Conservation (phyloP, 2,329 filamentous ascomycete species). For the Aspergillus sp. region DNA sequence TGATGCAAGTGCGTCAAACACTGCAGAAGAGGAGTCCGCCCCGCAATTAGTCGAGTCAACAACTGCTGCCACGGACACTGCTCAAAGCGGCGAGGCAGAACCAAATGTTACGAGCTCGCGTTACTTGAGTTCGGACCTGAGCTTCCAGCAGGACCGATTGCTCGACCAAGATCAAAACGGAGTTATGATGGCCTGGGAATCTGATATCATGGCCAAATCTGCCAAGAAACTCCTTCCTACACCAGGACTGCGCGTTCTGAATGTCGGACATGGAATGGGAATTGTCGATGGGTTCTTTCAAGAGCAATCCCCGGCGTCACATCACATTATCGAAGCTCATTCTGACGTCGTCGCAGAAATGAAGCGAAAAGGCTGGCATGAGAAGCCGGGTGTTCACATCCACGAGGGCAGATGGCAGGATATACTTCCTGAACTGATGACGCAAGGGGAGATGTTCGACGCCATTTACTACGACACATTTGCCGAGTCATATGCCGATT, state of each 20-base stretch:
- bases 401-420: conserved; percentile 81
- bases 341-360: conserved; percentile 71
- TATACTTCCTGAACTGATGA: conserved; percentile 66
- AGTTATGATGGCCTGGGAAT: conserved; percentile 95
- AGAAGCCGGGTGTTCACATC: conserved; percentile 59
- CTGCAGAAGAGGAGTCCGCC: conserved; percentile 22
- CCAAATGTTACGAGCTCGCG: conserved; percentile 60
- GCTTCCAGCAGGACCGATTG: conserved; percentile 65
- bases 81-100: conserved; percentile 16
- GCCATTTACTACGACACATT: conserved; percentile 98
- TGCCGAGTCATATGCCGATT: conserved; percentile 84
- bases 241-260: conserved; percentile 69
- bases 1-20: conserved; percentile 30
- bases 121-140: conserved; percentile 68
- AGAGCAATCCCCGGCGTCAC: conserved; percentile 62
- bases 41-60: conserved; percentile 27
- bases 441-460: conserved; percentile 71
- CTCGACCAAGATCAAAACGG: conserved; percentile 76
- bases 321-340: conserved; percentile 87
- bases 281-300: conserved; percentile 80
- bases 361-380: conserved; percentile 66
- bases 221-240: conserved; percentile 66
- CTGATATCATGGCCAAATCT: conserved; percentile 77
- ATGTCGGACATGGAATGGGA: conserved; percentile 89
- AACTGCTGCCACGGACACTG: conserved; percentile 4